phyloP scores from a whole-genome alignment of 2,329 filamentous ascomycete species.

The Dactylonectria macrodidyma region DNA sequence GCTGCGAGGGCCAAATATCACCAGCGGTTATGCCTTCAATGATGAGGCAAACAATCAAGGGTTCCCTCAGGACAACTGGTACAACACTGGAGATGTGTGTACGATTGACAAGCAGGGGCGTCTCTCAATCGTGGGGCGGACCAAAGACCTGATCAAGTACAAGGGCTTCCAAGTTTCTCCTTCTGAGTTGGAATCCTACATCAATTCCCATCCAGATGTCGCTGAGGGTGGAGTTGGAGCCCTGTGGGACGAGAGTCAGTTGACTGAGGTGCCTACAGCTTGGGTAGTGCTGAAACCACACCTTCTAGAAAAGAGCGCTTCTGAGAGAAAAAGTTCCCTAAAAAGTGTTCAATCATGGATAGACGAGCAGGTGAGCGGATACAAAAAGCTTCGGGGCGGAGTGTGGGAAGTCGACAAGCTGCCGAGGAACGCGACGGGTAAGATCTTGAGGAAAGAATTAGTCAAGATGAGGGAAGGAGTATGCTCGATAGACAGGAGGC shows the following conservation, averaged over 20 bases:
- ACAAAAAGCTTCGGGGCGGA: constrained; percentile 58
- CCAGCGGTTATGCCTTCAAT: constrained; percentile 58
- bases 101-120: constrained; percentile 51
- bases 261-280: constrained; percentile 57
- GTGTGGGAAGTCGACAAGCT: constrained; percentile 52
- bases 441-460: constrained; percentile 54
- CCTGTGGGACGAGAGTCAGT: constrained; percentile 54
- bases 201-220: constrained; percentile 56
- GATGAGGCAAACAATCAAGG: constrained; percentile 54
- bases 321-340: constrained; percentile 40
- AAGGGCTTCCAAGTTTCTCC: constrained; percentile 60
- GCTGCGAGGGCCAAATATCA: constrained; percentile 61
- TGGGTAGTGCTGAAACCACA: constrained; percentile 54
- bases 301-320: constrained; percentile 27
- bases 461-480: constrained; percentile 49
- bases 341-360: constrained; percentile 50
- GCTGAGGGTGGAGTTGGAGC: constrained; percentile 54
- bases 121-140: constrained; percentile 55
- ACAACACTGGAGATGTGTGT: constrained; percentile 63
- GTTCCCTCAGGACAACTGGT: constrained; percentile 58
- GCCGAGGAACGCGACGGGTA: constrained; percentile 56
- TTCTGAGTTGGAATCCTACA: constrained; percentile 53
- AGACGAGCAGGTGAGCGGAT: constrained; percentile 56
- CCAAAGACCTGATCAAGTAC: constrained; percentile 60
- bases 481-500: constrained; percentile 47